Base-by-base conservation (phyloP, 2,329 filamentous ascomycete genomes). In the Plenodomus tracheiphilus region DNA sequence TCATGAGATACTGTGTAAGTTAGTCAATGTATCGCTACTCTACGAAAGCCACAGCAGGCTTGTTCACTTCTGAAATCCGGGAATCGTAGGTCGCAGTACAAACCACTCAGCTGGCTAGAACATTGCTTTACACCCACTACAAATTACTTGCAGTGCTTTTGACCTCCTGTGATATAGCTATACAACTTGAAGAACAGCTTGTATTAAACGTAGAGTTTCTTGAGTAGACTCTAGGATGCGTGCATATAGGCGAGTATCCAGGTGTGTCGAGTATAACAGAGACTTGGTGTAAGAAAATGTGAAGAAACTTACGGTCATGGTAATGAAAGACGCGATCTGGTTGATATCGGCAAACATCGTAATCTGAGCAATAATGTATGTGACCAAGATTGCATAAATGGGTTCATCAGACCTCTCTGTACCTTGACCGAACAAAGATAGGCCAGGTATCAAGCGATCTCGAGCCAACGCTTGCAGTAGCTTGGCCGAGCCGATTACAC, bases 241-340 rank as follows among this genome's bases (percentile, higher is more conserved):
- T n/a, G n/a, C n/a, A n/a, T n/a, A n/a, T n/a, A n/a, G n/a, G n/a
- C n/a, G n/a, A n/a, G n/a, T n/a, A n/a, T n/a, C n/a, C n/a, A n/a
- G n/a, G n/a, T n/a, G n/a, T n/a, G n/a, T n/a, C n/a, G n/a, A n/a
- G n/a, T n/a, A n/a, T n/a, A n/a, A n/a, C n/a, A n/a, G n/a, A n/a
- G n/a, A n/a, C n/a, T n/a, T n/a, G n/a, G n/a, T n/a, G 16, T 4
- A 41, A 36, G 17, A 25, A 10, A 11, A 11, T 32, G 28, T 8
- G 13, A 32, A 13, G 5, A 15, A 16, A 52, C 58, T 1, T 55
- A 63, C 60, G n/a, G 89, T 88, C 88, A 95, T 95, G 2, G 91
- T 93, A 39, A 95, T 90, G 48, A 95, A 85, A 0, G 89, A 93
- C 5, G 91, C 91, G 61, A 96, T 95, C 65, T 90, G 87, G 68